Percentiles rank a stretch among this genome's conserved stretches.
Conservation (phyloP, 805 yeast genomes). For the Alloascoidea africana region DNA sequence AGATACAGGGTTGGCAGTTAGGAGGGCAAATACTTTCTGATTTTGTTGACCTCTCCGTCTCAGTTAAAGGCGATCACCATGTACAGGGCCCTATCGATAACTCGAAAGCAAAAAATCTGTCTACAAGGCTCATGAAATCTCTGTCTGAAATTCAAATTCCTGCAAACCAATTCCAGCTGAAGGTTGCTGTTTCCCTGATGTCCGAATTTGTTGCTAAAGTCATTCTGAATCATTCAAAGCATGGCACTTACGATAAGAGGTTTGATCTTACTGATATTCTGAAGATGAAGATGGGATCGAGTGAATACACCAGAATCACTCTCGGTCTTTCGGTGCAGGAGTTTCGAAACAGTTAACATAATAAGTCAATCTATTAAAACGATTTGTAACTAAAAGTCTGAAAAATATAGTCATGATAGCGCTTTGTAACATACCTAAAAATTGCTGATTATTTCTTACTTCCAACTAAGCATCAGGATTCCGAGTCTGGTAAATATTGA, state of each 20-base stretch:
- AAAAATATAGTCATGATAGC: too few relatives aligned
- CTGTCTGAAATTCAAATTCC: constrained; percentile 5
- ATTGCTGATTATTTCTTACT: too few relatives aligned
- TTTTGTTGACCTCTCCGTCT: constrained; percentile 9
- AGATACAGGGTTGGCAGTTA: constrained; percentile 14
- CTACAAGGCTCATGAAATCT: constrained; percentile 4
- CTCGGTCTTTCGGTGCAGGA: constrained; percentile 8
- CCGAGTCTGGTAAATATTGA: too few relatives aligned
- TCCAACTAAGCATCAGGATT: too few relatives aligned
- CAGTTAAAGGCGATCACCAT: too few relatives aligned
- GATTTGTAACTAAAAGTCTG: too few relatives aligned
- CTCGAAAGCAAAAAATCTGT: not conserved
- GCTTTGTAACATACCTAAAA: too few relatives aligned
- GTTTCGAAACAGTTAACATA: constrained; percentile 4
- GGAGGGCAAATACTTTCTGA: constrained; percentile 23
- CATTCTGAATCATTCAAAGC: constrained; percentile 1
- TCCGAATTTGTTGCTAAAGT: constrained; percentile 12
- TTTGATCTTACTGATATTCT: constrained; percentile 5
- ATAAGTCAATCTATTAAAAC: too few relatives aligned
- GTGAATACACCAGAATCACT: constrained; percentile 7
- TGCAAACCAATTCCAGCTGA: constrained; percentile 6
- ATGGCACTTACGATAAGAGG: constrained; percentile 2
- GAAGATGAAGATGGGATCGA: constrained; percentile 9
- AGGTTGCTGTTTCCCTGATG: constrained; percentile 14
- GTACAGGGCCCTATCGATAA: not conserved